These are phyloP conservation scores for Monilinia vaccinii-corymbosi DNA, from an alignment of 2,329 filamentous ascomycete species.

Conservation along the genomic window DNA sequence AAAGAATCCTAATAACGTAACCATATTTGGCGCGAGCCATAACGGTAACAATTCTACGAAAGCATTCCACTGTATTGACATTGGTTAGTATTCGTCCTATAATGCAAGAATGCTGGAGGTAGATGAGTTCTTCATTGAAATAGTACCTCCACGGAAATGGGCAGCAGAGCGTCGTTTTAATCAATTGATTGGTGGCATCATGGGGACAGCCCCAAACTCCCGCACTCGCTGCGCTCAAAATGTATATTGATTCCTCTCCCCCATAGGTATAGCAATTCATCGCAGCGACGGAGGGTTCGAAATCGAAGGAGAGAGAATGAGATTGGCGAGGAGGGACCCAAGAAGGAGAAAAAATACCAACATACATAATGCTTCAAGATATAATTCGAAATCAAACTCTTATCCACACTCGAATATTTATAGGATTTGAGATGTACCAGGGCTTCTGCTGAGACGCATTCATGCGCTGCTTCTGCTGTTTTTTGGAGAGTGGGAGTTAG, in stretches of 20 bases:
- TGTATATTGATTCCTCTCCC: background rate
- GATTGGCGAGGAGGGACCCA: background rate
- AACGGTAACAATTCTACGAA: slow-evolving; percentile 85
- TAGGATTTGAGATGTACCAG: slow-evolving; percentile 87
- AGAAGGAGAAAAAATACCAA: slow-evolving; percentile 17
- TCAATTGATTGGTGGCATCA: background rate
- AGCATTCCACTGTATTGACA: slow-evolving; percentile 73
- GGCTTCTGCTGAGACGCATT: slow-evolving; percentile 80
- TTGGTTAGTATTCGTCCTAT: slow-evolving; percentile 12
- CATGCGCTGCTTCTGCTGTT: slow-evolving; percentile 48
- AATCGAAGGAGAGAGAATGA: background rate
- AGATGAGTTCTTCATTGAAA: background rate
- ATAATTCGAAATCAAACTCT: slow-evolving; percentile 87
- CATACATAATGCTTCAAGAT: slow-evolving; percentile 91
- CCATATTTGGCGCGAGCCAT: slow-evolving; percentile 97
- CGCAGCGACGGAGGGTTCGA: background rate
- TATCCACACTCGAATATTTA: slow-evolving; percentile 96
- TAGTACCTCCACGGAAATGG: too few species aligned
- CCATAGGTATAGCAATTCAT: slow-evolving; percentile 1
- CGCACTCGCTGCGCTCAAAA: background rate
- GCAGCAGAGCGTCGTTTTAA: too few species aligned
- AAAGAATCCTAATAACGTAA: slow-evolving; percentile 88
- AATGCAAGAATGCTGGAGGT: too few species aligned
- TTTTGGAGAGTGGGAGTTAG: slow-evolving; percentile 2
- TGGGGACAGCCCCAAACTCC: background rate